A percentile compares a stretch with the other conserved stretches of the same genome.
phyloP scores from a whole-genome alignment of 192 early-diverging fungal genomes.

The Powellomyces hirtus region DNA sequence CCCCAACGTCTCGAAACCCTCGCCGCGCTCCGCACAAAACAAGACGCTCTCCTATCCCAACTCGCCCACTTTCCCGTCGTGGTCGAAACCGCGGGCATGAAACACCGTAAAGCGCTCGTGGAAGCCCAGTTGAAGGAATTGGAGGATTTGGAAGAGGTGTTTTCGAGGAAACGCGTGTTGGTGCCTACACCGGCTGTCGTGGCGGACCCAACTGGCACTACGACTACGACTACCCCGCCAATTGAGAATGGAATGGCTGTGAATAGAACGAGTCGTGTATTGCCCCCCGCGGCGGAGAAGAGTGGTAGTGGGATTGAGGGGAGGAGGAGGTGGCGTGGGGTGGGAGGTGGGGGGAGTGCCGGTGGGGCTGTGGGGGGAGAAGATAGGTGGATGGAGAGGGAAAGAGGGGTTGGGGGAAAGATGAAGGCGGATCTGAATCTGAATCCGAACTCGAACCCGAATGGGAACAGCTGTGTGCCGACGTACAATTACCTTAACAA shows the following conservation, averaged over 20 bases:
- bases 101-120: constrained; percentile 36
- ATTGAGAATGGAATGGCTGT: no score
- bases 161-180: constrained; percentile 41
- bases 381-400: no score
- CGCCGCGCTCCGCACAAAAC: constrained; percentile 25
- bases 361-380: no score
- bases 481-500: background rate
- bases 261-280: background rate
- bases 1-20: constrained; percentile 46
- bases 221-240: background rate
- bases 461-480: background rate
- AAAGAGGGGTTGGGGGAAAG: no score
- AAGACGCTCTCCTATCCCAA: constrained; percentile 36
- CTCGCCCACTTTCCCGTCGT: constrained; percentile 45
- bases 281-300: background rate
- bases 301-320: background rate
- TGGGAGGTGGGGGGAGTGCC: background rate
- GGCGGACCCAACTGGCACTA: background rate
- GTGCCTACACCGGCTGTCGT: constrained; percentile 24
- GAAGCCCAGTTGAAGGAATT: constrained; percentile 46
- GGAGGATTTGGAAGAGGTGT: constrained; percentile 46
- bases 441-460: background rate
- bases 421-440: no score
- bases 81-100: constrained; percentile 39
- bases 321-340: background rate